Conservation (phyloP, 805 yeast genomes). For the Aciculoconidium aculeatum region DNA sequence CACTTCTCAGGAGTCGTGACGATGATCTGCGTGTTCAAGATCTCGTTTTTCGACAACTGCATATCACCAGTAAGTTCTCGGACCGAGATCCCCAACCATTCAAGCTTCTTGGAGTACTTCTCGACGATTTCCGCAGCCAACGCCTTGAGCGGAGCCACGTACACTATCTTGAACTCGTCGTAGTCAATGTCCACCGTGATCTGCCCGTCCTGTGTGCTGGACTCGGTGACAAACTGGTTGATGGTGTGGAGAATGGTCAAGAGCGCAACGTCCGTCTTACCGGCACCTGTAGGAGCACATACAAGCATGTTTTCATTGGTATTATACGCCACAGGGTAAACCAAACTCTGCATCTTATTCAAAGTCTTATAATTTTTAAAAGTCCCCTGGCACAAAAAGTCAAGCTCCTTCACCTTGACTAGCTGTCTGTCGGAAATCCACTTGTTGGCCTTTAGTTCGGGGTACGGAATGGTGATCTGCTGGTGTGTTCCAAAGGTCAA, state of each 20-base stretch:
- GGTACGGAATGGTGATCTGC: constrained; percentile 77
- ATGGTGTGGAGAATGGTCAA: constrained; percentile 75
- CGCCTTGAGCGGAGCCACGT: constrained; percentile 91
- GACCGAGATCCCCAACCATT: constrained; percentile 83
- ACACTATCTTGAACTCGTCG: constrained; percentile 83
- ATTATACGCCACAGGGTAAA: constrained; percentile 86
- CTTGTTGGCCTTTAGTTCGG: constrained; percentile 42
- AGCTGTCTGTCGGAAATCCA: constrained; percentile 42
- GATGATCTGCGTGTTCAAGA: constrained; percentile 74
- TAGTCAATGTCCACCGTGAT: constrained; percentile 62
- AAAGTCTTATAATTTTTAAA: constrained; percentile 72
- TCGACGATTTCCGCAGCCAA: constrained; percentile 95
- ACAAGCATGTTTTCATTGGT: constrained; percentile 93
- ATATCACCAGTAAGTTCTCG: constrained; percentile 92
- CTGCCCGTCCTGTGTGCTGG: constrained; percentile 40
- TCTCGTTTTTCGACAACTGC: constrained; percentile 82
- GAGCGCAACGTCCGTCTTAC: constrained; percentile 91
- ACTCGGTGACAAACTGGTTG: constrained; percentile 58
- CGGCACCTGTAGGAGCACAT: constrained; percentile 98
- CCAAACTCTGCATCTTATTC: constrained; percentile 85
- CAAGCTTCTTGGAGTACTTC: constrained; percentile 69
- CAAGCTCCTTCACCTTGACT: constrained; percentile 58
- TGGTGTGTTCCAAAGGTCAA: constrained; percentile 60
- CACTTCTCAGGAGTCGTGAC: constrained; percentile 96
- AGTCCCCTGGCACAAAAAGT: constrained; percentile 75